Evolutionary conservation across 306 rosid species (phyloP).

Genomic region (Canavalia ensiformis): DNA sequence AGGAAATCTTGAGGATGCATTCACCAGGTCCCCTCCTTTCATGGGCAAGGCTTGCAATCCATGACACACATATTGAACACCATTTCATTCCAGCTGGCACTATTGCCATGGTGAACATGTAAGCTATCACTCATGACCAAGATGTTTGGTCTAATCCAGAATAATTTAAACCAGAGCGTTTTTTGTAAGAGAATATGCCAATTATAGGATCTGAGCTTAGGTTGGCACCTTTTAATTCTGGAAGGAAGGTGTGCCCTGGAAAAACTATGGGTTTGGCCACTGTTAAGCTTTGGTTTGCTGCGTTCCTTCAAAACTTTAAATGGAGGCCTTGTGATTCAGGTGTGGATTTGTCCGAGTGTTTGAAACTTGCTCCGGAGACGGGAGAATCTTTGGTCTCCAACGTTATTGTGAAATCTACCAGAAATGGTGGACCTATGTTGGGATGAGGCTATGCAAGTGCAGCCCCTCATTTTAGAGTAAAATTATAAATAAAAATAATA

Average conservation of each 20-base stretch:
- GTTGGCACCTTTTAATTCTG: conserved; percentile 86
- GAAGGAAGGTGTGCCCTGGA: conserved; percentile 85
- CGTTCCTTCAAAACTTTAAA: conserved; percentile 63
- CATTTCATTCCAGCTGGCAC: conserved; percentile 84
- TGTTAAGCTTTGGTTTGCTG: conserved; percentile 78
- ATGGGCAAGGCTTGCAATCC: conserved; percentile 83
- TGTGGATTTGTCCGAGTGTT: conserved; percentile 69
- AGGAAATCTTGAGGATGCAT: conserved; percentile 84
- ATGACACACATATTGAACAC: conserved; percentile 63
- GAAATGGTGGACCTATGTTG: too few relatives aligned
- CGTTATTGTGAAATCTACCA: conserved; percentile 18
- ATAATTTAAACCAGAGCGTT: conserved; percentile 69
- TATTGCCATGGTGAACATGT: conserved; percentile 88
- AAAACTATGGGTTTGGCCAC: conserved; percentile 83
- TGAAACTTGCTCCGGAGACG: conserved; percentile 84
- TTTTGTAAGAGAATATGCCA: conserved; percentile 44
- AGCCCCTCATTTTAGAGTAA: too few relatives aligned
- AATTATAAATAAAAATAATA: too few relatives aligned
- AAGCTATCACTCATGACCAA: conserved; percentile 74
- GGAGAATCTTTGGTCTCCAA: conserved; percentile 59
- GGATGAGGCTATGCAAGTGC: too few relatives aligned
- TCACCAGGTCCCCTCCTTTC: conserved; percentile 91
- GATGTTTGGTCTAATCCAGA: conserved; percentile 65
- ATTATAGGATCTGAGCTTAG: conserved; percentile 82
- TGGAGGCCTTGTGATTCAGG: conserved; percentile 56